A percentile compares a stretch with the other conserved stretches of the same genome.
Evolutionary conservation across 345 rosid genomes (phyloP).

Genomic region (Trapa incisa): DNA sequence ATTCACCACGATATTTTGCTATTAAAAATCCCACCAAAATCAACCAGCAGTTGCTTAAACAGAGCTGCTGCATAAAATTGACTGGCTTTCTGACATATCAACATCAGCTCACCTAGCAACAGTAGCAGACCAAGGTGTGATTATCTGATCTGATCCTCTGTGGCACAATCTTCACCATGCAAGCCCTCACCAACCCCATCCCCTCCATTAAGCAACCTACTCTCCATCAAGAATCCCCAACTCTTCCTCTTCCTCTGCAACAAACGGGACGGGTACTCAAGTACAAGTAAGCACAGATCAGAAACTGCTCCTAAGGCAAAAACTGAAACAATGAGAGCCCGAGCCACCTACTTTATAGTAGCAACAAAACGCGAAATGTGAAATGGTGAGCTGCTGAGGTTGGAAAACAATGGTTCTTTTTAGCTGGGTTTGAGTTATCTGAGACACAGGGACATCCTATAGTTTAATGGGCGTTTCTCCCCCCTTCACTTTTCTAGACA

Average conservation of each 20-base stretch:
- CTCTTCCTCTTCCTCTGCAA: not conserved
- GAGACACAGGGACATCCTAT: not conserved
- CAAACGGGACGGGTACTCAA: not conserved
- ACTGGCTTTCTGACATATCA: not conserved
- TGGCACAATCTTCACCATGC: constrained; percentile 71
- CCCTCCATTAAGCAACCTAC: constrained; percentile 1
- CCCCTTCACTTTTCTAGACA: not conserved
- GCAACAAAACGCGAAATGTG: not conserved
- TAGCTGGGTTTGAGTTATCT: not conserved
- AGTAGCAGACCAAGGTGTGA: constrained; percentile 85
- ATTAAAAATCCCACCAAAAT: not conserved
- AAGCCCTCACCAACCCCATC: constrained; percentile 30
- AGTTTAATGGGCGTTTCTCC: not conserved
- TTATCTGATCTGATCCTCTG: constrained; percentile 66
- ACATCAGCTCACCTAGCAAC: constrained; percentile 59
- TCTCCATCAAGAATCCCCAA: constrained; percentile 4
- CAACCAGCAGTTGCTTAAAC: not conserved
- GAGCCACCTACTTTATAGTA: not conserved
- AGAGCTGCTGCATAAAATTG: not conserved
- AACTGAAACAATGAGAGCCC: not conserved
- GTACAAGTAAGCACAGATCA: not conserved
- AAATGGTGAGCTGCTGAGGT: not conserved
- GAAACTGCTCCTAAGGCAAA: not conserved
- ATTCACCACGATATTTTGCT: not conserved
- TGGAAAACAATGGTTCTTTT: not conserved